Evolutionary conservation across 371 early-diverging fungal genomes (phyloP).

Genomic region (Rhizopus sp.): DNA sequence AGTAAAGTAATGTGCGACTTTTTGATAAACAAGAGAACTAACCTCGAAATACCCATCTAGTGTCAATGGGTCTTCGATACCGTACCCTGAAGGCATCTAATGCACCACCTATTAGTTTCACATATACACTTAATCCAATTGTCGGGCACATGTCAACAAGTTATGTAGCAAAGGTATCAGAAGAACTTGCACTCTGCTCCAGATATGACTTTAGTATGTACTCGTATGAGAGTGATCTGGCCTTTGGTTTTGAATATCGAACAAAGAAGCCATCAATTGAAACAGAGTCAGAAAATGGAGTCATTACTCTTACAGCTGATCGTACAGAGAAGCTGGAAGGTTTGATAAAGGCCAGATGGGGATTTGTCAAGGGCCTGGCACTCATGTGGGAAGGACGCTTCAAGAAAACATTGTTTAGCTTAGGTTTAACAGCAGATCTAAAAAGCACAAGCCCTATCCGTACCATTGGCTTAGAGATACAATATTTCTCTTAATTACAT

Average conservation of each 20-base stretch:
- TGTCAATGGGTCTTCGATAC: conserved; percentile 75
- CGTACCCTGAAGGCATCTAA: conserved; percentile 62
- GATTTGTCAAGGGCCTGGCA: conserved; percentile 55
- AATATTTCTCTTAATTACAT: conserved; percentile 57
- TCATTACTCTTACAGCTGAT: conserved; percentile 22
- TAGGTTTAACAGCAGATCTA: conserved; percentile 62
- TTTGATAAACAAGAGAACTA: neutral
- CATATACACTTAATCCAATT: conserved; percentile 83
- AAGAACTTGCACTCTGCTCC: conserved; percentile 71
- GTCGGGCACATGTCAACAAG: conserved; percentile 85
- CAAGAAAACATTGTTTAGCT: conserved; percentile 59
- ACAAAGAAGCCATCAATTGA: conserved; percentile 19
- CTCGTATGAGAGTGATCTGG: conserved; percentile 85
- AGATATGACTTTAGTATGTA: conserved; percentile 88
- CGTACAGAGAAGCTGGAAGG: conserved; percentile 52
- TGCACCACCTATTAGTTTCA: conserved; percentile 60
- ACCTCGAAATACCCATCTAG: conserved; percentile 24
- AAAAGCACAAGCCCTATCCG: conserved; percentile 50
- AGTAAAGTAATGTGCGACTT: conserved; percentile 48
- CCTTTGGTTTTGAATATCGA: conserved; percentile 77
- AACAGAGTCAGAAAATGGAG: conserved; percentile 9
- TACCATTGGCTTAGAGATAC: conserved; percentile 66
- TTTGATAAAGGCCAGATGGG: conserved; percentile 61
- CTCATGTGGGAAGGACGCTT: conserved; percentile 72
- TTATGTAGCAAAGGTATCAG: conserved; percentile 78